A percentile compares a stretch with the other conserved stretches of the same genome.
phyloP scores from a whole-genome alignment of 2,329 filamentous ascomycete species.

The Paecilomyces variotii region DNA sequence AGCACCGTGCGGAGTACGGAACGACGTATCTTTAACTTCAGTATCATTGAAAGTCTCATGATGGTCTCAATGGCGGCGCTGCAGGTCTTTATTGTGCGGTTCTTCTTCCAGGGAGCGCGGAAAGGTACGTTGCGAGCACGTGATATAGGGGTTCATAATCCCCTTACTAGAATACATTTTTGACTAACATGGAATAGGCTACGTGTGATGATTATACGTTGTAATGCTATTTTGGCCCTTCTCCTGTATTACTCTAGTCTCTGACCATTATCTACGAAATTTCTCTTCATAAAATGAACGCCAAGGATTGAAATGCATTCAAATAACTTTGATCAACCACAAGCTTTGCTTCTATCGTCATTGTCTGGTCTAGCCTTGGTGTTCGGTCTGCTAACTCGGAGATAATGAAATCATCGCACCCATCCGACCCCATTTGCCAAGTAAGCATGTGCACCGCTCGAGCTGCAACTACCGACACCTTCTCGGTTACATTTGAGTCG shows the following conservation, averaged over 20 bases:
- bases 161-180: not conserved
- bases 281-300: not conserved
- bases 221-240: not conserved
- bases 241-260: not conserved
- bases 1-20: slow-evolving; percentile 96
- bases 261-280: not conserved
- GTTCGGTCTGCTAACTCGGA: not conserved
- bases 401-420: not conserved
- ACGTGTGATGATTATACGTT: not conserved
- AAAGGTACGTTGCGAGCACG: slow-evolving; percentile 44
- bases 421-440: not conserved
- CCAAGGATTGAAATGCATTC: not conserved
- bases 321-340: not conserved
- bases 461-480: not conserved
- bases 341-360: not conserved
- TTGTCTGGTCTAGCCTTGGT: not conserved
- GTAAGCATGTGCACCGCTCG: not conserved
- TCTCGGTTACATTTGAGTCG: not conserved
- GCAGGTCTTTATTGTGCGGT: slow-evolving; percentile 94
- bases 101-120: slow-evolving; percentile 92
- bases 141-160: not conserved
- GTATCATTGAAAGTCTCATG: slow-evolving; percentile 81
- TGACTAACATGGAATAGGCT: not conserved
- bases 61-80: slow-evolving; percentile 92
- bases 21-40: slow-evolving; percentile 93